Base-by-base conservation (phyloP, 1,139 yeast species). In the Blastobotrys arbuscula region DNA sequence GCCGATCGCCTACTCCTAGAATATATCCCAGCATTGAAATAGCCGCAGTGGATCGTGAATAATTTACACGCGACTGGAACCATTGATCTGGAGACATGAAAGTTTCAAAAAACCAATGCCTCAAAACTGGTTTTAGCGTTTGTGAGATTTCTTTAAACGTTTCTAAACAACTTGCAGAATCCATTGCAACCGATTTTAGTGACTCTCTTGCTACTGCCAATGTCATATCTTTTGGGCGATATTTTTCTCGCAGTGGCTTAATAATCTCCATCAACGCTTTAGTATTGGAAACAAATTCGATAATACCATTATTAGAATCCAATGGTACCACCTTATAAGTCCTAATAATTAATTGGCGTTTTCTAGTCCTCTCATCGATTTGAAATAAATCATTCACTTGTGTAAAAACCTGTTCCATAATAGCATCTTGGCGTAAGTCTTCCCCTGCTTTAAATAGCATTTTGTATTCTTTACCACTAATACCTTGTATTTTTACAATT, bases 331-430 rank as follows among this genome's bases (percentile, higher is more conserved):
- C 97, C 54, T 83, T 84, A 65, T 94, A 94, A 0, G 97, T 90
- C 45, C 96, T 68, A 2, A 92, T 78, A 6, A 76, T 71, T 47
- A 92, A 68, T 1, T 73, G 67, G 16, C 92, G 66, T 44, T 69
- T 74, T 33, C 81, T 64, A 0, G 95, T 75, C 39, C 77, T 78
- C 45, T 75, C 72, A 59, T 85, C 81, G 33, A 71, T 72, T 15
- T 59, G 65, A 52, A 92, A 75, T 39, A 90, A 76, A n/a, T 72
- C 68, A 60, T 90, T 88, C 18, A 89, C 96, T 62, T 89, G 87
- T 24, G 76, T 84, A 65, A 94, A 94, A 1, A 92, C 97, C 62
- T 92, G 98, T 63, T 90, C 95, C 98, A 94, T 94, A 53, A 92
- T 87, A 0, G 95, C 86, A 66, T 94, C 99, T 65, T 94, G 98